Evolutionary conservation across 306 rosid species (phyloP), one percentile per base, ranked within the genome.

Genomic region (Gastrolobium bilobum): DNA sequence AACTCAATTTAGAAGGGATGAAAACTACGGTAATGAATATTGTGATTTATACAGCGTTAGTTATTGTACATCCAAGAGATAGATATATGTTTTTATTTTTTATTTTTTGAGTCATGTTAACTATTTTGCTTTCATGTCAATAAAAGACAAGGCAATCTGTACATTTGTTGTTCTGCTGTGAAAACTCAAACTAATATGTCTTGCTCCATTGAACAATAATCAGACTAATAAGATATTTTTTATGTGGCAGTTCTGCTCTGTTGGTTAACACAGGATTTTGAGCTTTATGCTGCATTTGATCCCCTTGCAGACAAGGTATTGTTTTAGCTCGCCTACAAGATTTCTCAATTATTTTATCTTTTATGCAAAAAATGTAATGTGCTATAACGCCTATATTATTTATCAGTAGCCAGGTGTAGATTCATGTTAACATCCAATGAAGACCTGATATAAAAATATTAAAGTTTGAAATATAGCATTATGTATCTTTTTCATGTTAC

Each of bases 211-310:
- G 33, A 61, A 65, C 65, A 35, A 60, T 79, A 46, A 57, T 78
- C 67, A 72, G 68, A 74, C 47, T 74, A 33, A 38, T 54, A n/a
- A 51, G 29, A 61, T 77, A 11, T 31, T 20, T 88, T 84, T 66
- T 44, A 29, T 82, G 63, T 87, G 63, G 85, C 96, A 94, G 98
- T 92, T 87, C 85, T 94, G 59, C 96, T 94, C 51, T 94, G 96
- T 78, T 94, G 98, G 98, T 93, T 86, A 67, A 89, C 97, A n/a
- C 97, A 84, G 76, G 98, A 94, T 84, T 94, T 92, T 69, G 98
- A 94, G 82, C 97, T 94, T 67, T 94, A 90, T 85, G 98, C 98
- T 10, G 96, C 97, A 79, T 94, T 94, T 89, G 98, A 94, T 89
- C 98, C 98, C 75, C 94, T 94, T 84, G 98, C 98, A 42, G 94